These are phyloP conservation scores for Fusarium burgessii DNA, from an alignment of 2,329 filamentous ascomycete genomes.

Conservation along the genomic window DNA sequence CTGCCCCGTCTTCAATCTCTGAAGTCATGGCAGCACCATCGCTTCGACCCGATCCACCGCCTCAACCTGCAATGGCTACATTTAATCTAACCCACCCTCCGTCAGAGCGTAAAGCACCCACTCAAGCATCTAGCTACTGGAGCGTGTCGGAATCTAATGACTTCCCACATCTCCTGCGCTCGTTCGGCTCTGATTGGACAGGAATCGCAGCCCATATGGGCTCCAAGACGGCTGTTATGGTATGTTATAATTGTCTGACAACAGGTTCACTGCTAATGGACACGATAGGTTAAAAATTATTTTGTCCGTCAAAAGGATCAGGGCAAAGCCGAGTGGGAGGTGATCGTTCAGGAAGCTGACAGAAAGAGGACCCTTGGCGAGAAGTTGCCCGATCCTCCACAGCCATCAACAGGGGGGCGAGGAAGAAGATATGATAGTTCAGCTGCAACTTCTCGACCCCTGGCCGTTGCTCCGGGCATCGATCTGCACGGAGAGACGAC, in stretches of 20 bases:
- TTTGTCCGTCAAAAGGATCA: conserved; percentile 73
- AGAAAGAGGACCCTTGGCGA: conserved; percentile 67
- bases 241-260: conserved; percentile 54
- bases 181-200: conserved; percentile 84
- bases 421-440: conserved; percentile 64
- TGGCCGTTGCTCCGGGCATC: conserved; percentile 60
- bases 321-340: conserved; percentile 69
- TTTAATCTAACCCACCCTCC: conserved; percentile 62
- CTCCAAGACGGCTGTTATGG: conserved; percentile 89
- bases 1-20: conserved; percentile 56
- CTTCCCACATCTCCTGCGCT: conserved; percentile 76
- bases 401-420: conserved; percentile 62
- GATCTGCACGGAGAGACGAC: conserved; percentile 61
- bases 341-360: conserved; percentile 71
- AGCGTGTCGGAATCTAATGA: conserved; percentile 84
- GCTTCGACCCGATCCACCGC: conserved; percentile 65
- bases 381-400: conserved; percentile 69
- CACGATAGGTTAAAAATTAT: conserved; percentile 73
- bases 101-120: conserved; percentile 63
- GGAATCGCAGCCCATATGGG: conserved; percentile 83
- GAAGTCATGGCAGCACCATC: conserved; percentile 70
- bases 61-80: conserved; percentile 60
- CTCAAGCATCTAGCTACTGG: conserved; percentile 84
- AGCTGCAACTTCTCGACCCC: conserved; percentile 53
- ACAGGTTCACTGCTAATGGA: conserved; percentile 17